Evolutionary conservation across 768 basidiomycete genomes (phyloP), one percentile per base, ranked within the genome.

Genomic region (Calvatia gigantea): DNA sequence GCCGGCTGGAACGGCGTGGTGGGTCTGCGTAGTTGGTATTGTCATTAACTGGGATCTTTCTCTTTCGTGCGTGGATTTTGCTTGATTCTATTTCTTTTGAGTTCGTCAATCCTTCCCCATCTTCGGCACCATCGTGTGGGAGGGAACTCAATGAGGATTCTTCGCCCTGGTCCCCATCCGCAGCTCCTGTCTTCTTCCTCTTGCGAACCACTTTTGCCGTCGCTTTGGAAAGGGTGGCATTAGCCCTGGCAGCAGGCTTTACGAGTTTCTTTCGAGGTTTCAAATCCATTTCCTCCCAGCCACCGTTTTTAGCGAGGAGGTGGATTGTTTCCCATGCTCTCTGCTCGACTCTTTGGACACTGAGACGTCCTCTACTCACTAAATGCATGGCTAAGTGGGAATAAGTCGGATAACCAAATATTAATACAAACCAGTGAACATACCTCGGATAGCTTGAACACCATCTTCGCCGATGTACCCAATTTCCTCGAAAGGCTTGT

Each of bases 301-400:
- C 94, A 1, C 94, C 94, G 27, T 72, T 77, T 51, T 82, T 75
- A 0, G 91, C 87, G 48, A 98, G 67, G 49, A 68, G 58, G 15
- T 73, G 64, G 8, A 94, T 77, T 1, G 80, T 78, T 27, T 77
- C 72, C 81, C 86, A 96, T 3, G 91, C 85, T 7, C 68, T 73
- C 56, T 80, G 73, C 21, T 78, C 73, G 0, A 94, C 92, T 4
- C 84, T 80, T 69, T 98, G 94, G 1, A 98, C 93, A 65, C 92
- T 95, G 39, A 97, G 76, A 51, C 94, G 75, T 3, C 94, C 92
- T 15, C 89, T 80, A 11, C 77, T 87, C 12, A 96, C 79, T 19
- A 98, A 73, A 47, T 86, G 80, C 91, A 94, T 95, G 7, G 65
- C 88, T 87, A 46, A 14, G 42, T 38, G 17, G n/a, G 43, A 54